These are phyloP conservation scores for Cynanchum wilfordii DNA, from an alignment of 257 asterid species.

Conservation along the genomic window DNA sequence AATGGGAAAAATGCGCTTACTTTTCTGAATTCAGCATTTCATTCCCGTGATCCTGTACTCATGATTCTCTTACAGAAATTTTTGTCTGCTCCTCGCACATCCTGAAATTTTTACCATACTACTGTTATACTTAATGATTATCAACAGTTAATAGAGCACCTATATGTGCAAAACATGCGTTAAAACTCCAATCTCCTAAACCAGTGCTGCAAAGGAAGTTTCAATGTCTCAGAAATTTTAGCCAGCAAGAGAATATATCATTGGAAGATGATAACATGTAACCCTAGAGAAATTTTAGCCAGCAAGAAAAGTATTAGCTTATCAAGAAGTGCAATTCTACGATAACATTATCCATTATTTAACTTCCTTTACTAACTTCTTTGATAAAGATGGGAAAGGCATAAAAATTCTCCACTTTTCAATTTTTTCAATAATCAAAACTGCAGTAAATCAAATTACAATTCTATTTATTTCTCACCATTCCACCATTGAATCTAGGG, in stretches of 20 bases:
- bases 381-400: too few relatives aligned
- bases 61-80: slow-evolving; percentile 73
- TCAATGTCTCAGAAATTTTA: neutral
- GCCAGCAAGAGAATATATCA: slow-evolving; percentile 1
- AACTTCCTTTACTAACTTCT: too few relatives aligned
- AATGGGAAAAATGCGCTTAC: slow-evolving; percentile 44
- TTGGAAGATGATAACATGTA: neutral
- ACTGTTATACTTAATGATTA: neutral
- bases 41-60: slow-evolving; percentile 83
- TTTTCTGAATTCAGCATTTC: slow-evolving; percentile 92
- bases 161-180: neutral
- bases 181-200: neutral
- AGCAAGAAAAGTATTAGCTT: too few relatives aligned
- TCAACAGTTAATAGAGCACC: too few relatives aligned
- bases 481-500: too few relatives aligned
- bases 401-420: too few relatives aligned
- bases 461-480: too few relatives aligned
- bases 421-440: too few relatives aligned
- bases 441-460: too few relatives aligned
- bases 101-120: slow-evolving; percentile 45
- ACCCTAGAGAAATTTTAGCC: too few relatives aligned
- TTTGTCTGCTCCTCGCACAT: slow-evolving; percentile 87
- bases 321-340: too few relatives aligned
- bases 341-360: too few relatives aligned
- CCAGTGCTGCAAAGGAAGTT: neutral